Conservation (phyloP, 768 basidiomycete species). For the Artomyces pyxidatus region DNA sequence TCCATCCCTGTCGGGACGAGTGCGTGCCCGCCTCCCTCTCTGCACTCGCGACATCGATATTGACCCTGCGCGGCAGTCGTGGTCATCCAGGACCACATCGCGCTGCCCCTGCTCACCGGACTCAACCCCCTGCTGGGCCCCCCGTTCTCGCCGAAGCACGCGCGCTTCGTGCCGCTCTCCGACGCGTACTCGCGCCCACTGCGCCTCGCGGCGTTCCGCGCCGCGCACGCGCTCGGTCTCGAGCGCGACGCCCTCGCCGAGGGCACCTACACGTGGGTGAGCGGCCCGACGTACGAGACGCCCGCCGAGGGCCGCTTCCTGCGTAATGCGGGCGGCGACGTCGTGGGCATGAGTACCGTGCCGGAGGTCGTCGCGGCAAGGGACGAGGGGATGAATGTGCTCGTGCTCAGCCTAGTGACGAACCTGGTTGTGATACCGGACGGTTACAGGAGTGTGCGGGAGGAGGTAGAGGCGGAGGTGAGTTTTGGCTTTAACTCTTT, state of each 20-base stretch:
- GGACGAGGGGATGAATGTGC: constrained; percentile 65
- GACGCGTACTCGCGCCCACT: constrained; percentile 71
- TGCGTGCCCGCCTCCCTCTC: constrained; percentile 21
- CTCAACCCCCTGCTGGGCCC: constrained; percentile 78
- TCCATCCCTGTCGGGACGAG: constrained; percentile 72
- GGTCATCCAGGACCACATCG: constrained; percentile 77
- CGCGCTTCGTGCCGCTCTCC: constrained; percentile 79
- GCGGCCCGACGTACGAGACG: constrained; percentile 86
- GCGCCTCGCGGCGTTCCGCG: constrained; percentile 65
- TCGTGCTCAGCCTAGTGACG: constrained; percentile 80
- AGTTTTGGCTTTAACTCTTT: constrained; percentile 18
- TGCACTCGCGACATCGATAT: constrained; percentile 49
- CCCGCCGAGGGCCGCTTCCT: constrained; percentile 80
- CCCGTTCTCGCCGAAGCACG: constrained; percentile 43
- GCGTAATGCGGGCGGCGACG: constrained; percentile 67
- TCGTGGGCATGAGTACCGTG: constrained; percentile 93
- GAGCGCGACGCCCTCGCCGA: constrained; percentile 54
- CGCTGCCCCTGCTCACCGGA: constrained; percentile 69
- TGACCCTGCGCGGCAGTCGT: constrained; percentile 63
- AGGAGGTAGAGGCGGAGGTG: constrained; percentile 74
- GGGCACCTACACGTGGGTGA: constrained; percentile 86
- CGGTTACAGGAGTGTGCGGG: constrained; percentile 57
- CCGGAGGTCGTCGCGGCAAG: constrained; percentile 80
- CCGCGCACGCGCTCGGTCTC: constrained; percentile 55
- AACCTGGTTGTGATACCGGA: constrained; percentile 75